Conservation (phyloP, 202 grass and related monocot species). For the Panicum hallii region DNA sequence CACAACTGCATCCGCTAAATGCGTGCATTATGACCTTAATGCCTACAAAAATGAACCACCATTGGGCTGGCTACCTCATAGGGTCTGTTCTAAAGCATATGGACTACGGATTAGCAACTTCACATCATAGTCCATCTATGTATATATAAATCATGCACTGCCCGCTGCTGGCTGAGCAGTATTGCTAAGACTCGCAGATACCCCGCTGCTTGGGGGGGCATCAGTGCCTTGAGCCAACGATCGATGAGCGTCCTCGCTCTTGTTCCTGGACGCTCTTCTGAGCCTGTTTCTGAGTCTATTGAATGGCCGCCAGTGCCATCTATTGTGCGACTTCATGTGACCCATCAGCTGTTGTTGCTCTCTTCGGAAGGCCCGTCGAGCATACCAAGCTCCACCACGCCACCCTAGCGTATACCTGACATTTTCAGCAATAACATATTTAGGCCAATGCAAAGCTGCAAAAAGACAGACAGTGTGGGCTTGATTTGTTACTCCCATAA, state of each 20-base stretch:
- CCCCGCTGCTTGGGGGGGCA: background rate
- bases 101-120: background rate
- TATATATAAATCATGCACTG: constrained; percentile 12
- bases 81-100: background rate
- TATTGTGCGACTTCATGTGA: constrained; percentile 66
- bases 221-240: background rate
- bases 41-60: constrained; percentile 44
- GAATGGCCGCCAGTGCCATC: constrained; percentile 69
- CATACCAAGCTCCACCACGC: constrained; percentile 80
- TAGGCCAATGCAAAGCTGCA: background rate
- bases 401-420: constrained; percentile 78
- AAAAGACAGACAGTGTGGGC: background rate
- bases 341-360: constrained; percentile 83
- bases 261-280: constrained; percentile 50
- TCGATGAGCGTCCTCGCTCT: background rate
- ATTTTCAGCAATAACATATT: background rate
- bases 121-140: background rate
- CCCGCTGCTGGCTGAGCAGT: constrained; percentile 16
- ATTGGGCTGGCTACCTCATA: background rate
- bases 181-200: background rate
- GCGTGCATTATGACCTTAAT: constrained; percentile 16
- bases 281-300: constrained; percentile 45
- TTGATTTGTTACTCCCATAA: background rate
- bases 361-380: constrained; percentile 57
- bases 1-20: background rate